A percentile compares a stretch with the other conserved stretches of the same genome.
phyloP scores from a whole-genome alignment of 352 stramenopile genomes.

The Globisporangium uncinulatum region DNA sequence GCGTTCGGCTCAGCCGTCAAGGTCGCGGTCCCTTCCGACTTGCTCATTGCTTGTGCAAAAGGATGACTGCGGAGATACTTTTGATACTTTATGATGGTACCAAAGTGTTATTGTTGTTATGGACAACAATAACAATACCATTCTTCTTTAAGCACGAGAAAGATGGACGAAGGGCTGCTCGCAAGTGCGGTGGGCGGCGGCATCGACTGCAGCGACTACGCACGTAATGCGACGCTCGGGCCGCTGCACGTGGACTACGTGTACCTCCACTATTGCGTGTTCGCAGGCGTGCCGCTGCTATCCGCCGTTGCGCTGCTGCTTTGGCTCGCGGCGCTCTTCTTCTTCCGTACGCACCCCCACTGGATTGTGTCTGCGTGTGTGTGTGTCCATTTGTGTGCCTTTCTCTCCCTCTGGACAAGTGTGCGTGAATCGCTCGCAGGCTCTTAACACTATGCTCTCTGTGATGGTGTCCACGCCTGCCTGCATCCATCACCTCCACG shows the following conservation, averaged over 20 bases:
- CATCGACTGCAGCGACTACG: constrained; percentile 10
- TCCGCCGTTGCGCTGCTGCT: constrained; percentile 48
- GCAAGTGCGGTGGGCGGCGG: not conserved
- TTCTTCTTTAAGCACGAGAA: no score
- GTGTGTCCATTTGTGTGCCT: not conserved
- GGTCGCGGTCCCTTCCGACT: not conserved
- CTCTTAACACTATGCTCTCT: not conserved
- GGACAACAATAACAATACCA: no score
- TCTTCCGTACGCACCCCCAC: constrained; percentile 49
- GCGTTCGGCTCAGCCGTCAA: constrained; percentile 1
- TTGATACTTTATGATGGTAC: no score
- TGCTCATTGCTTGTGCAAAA: not conserved
- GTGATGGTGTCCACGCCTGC: constrained; percentile 5
- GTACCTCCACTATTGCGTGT: constrained; percentile 67
- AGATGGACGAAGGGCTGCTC: constrained; percentile 2
- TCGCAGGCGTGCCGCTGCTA: constrained; percentile 37
- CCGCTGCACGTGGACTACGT: constrained; percentile 78
- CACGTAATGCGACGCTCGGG: constrained; percentile 53
- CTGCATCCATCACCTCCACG: constrained; percentile 7
- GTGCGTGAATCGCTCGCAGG: not conserved
- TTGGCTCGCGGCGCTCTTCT: constrained; percentile 77
- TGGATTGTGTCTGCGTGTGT: not conserved
- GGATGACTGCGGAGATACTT: no score
- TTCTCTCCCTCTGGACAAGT: not conserved
- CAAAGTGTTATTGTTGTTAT: no score